Conservation (phyloP, 2,329 filamentous ascomycete genomes). For the Aspergillus unguis region DNA sequence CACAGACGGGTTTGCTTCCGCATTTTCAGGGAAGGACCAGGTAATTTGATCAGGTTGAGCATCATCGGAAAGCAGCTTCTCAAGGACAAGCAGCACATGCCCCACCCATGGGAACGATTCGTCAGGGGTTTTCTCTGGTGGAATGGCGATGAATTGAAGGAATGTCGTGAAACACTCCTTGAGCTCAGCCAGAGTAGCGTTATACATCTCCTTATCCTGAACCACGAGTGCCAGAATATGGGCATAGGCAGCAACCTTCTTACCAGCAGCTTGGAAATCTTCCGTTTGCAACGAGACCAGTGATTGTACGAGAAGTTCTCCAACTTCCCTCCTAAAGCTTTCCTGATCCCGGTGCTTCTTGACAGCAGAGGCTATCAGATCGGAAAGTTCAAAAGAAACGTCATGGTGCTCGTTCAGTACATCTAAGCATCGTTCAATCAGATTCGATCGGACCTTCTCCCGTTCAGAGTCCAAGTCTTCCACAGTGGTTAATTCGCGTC, state of each 20-base stretch:
- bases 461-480: constrained; percentile 79
- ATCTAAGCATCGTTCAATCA: constrained; percentile 88
- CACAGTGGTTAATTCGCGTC: constrained; percentile 51
- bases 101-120: constrained; percentile 90
- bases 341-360: constrained; percentile 58
- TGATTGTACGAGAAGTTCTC: constrained; percentile 77
- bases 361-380: constrained; percentile 74
- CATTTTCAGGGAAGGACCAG: constrained; percentile 60
- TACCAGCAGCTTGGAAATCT: constrained; percentile 53
- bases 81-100: constrained; percentile 82
- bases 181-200: constrained; percentile 68
- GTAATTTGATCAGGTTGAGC: constrained; percentile 71
- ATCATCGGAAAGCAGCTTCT: constrained; percentile 86
- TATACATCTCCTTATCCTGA: constrained; percentile 78
- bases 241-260: constrained; percentile 84
- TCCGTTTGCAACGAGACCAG: constrained; percentile 66
- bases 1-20: constrained; percentile 47
- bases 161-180: constrained; percentile 74
- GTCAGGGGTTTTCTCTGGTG: constrained; percentile 62
- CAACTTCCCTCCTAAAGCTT: constrained; percentile 67
- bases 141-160: constrained; percentile 72
- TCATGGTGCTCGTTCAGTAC: constrained; percentile 83
- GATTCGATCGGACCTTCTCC: constrained; percentile 65
- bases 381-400: constrained; percentile 84
- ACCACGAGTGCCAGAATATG: constrained; percentile 86